phyloP scores from a whole-genome alignment of 306 rosid genomes.

The Fagus crenata region DNA sequence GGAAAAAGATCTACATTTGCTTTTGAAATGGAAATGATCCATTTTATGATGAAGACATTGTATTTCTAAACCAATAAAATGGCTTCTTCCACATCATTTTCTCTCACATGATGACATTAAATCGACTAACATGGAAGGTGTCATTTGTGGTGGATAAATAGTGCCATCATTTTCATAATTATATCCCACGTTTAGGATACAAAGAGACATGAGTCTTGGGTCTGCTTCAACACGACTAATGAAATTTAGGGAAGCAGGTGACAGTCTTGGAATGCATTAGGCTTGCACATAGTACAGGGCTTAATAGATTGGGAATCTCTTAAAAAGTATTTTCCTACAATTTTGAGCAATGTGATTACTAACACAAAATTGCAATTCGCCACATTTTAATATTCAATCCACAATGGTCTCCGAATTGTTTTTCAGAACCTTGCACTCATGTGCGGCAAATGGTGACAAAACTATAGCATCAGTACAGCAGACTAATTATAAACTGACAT shows the following conservation, averaged over 20 bases:
- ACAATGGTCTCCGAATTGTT: neutral
- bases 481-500: neutral
- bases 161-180: neutral
- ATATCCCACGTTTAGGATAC: neutral
- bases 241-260: neutral
- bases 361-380: neutral
- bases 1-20: too few relatives aligned
- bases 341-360: neutral
- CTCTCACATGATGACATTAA: too few relatives aligned
- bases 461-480: neutral
- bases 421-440: neutral
- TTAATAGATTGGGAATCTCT: neutral
- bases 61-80: too few relatives aligned
- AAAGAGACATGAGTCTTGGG: neutral
- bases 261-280: neutral
- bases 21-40: too few relatives aligned
- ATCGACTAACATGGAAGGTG: too few relatives aligned
- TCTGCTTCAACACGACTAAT: neutral
- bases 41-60: too few relatives aligned
- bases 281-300: neutral
- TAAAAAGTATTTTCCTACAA: neutral
- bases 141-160: neutral
- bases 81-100: too few relatives aligned
- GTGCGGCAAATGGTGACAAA: neutral
- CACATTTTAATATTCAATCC: neutral